These are phyloP conservation scores for Boletellus ananas DNA, from an alignment of 768 basidiomycete species.

Conservation along the genomic window DNA sequence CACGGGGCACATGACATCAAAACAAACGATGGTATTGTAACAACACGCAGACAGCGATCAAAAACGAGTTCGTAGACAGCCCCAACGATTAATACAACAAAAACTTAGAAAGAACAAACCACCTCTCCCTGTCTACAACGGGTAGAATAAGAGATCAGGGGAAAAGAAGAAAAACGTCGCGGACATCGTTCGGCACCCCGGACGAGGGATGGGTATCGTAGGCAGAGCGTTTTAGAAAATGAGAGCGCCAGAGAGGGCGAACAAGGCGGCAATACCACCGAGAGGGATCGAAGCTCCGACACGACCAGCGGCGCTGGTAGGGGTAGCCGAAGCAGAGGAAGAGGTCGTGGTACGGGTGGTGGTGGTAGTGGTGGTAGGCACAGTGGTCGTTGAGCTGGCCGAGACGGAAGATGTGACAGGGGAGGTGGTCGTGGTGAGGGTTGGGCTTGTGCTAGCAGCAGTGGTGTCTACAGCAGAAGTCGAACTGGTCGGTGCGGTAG, in stretches of 20 bases:
- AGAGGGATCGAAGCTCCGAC: conserved; percentile 20
- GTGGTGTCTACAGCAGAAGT: conserved; percentile 13
- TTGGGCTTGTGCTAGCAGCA: conserved; percentile 32
- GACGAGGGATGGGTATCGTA: conserved; percentile 4
- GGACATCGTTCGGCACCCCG: conserved; percentile 9
- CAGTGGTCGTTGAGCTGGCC: conserved; percentile 23
- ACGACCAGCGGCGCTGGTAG: conserved; percentile 20
- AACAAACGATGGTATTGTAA: neutral
- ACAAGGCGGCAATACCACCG: conserved; percentile 14
- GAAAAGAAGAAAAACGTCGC: neutral
- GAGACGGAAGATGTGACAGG: conserved; percentile 29
- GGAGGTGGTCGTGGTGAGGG: conserved; percentile 24
- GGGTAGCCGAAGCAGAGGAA: conserved; percentile 12
- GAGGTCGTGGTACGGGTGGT: neutral
- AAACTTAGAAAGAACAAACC: conserved; percentile 4
- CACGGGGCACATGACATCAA: conserved; percentile 4
- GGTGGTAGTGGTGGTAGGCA: conserved; percentile 20
- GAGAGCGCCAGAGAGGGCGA: conserved; percentile 22
- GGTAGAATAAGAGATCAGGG: neutral
- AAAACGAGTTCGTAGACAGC: neutral
- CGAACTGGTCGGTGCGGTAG: conserved; percentile 10
- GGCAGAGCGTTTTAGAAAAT: conserved; percentile 9
- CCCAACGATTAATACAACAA: conserved; percentile 19
- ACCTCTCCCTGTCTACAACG: conserved; percentile 4
- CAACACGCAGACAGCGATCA: neutral